Conservation (phyloP, 1,284 basidiomycete species). For the Singerocomus inundabilis region DNA sequence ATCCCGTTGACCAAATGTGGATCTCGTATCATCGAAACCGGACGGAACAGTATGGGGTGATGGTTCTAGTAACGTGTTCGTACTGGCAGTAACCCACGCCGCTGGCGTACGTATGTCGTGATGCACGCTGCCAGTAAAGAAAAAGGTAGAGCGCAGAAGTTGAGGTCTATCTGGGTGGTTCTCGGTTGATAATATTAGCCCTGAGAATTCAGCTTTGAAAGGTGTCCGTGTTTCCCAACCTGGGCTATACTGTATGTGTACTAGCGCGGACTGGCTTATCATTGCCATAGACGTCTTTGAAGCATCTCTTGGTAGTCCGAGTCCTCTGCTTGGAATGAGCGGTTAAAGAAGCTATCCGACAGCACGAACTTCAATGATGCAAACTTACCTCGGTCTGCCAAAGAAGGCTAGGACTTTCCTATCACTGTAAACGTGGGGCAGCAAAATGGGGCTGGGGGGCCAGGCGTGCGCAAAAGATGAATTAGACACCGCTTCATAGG, state of each 20-base stretch:
- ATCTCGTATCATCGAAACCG: background rate
- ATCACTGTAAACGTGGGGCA: slow-evolving; percentile 11
- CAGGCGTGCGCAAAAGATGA: slow-evolving; percentile 3
- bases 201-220: slow-evolving; percentile 8
- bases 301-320: slow-evolving; percentile 8
- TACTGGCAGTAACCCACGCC: slow-evolving; percentile 1
- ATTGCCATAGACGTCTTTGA: slow-evolving; percentile 9
- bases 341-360: slow-evolving; percentile 5
- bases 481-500: slow-evolving; percentile 5
- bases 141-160: slow-evolving; percentile 2
- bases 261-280: slow-evolving; percentile 12
- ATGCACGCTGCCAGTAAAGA: slow-evolving; percentile 6
- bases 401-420: slow-evolving; percentile 1
- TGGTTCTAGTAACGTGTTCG: background rate
- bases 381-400: slow-evolving; percentile 5
- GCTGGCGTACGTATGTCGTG: slow-evolving; percentile 6
- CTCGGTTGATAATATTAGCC: slow-evolving; percentile 13
- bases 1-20: background rate
- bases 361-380: slow-evolving; percentile 18
- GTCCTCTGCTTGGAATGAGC: slow-evolving; percentile 4
- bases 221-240: slow-evolving; percentile 1
- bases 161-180: slow-evolving; percentile 5
- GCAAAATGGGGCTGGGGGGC: slow-evolving; percentile 16
- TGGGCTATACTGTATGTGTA: slow-evolving; percentile 4
- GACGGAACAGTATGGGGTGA: background rate